A percentile compares a stretch with the other conserved stretches of the same genome.
Conservation (phyloP, 257 asterid genomes). For the Fraxinus americana region DNA sequence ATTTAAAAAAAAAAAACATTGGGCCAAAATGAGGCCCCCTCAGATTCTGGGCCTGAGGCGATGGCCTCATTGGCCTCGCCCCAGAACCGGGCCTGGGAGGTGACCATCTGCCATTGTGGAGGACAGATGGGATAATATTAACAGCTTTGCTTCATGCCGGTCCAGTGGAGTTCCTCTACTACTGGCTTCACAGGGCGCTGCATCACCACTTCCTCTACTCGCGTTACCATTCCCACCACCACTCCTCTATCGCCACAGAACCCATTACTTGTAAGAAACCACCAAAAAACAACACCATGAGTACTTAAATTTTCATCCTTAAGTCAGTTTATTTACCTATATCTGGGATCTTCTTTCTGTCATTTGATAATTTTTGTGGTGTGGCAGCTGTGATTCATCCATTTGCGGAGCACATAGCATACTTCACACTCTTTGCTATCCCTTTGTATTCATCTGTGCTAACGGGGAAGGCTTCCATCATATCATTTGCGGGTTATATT, state of each 20-base stretch:
- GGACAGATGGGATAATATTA: slow-evolving; percentile 57
- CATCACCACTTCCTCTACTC: slow-evolving; percentile 93
- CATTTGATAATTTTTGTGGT: neutral
- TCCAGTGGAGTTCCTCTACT: slow-evolving; percentile 84
- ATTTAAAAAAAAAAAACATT: too few relatives aligned
- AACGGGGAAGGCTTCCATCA: slow-evolving; percentile 48
- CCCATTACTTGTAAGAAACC: slow-evolving; percentile 77
- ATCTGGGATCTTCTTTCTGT: too few relatives aligned
- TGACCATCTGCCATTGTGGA: slow-evolving; percentile 62
- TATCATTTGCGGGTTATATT: slow-evolving; percentile 48
- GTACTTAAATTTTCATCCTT: neutral
- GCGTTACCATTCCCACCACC: slow-evolving; percentile 93
- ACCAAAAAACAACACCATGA: neutral
- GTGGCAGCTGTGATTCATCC: slow-evolving; percentile 89
- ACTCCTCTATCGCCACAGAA: slow-evolving; percentile 86
- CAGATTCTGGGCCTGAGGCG: too few relatives aligned
- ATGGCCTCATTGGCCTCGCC: too few relatives aligned
- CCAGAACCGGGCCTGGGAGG: too few relatives aligned
- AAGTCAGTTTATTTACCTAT: too few relatives aligned
- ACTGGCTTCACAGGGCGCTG: slow-evolving; percentile 90
- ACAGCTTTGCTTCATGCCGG: slow-evolving; percentile 63
- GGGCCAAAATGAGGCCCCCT: too few relatives aligned
- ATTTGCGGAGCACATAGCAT: slow-evolving; percentile 77
- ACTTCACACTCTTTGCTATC: slow-evolving; percentile 62
- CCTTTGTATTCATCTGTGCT: slow-evolving; percentile 48